Evolutionary conservation across 345 rosid genomes (phyloP).

Genomic region (Populus euphratica): DNA sequence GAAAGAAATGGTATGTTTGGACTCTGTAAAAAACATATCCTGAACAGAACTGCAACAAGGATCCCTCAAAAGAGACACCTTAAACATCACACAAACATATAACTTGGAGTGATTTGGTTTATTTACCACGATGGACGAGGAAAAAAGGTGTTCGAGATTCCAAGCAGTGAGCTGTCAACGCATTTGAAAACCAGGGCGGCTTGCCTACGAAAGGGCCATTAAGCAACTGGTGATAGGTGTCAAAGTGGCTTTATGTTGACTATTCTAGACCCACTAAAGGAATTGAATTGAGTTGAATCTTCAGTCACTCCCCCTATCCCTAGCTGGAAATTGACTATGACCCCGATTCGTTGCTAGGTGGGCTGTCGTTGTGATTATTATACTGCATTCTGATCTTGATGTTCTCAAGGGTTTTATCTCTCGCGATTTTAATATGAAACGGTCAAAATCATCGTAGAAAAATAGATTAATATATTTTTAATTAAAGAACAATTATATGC

Average conservation of each 20-base stretch:
- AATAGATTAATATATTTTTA: too few species aligned
- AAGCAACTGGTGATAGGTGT: background rate
- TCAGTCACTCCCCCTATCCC: too few species aligned
- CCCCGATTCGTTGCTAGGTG: too few species aligned
- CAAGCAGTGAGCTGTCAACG: slow-evolving; percentile 5
- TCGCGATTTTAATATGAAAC: too few species aligned
- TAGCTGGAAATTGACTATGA: background rate
- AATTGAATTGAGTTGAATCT: background rate
- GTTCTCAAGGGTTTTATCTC: too few species aligned
- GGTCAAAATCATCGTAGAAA: too few species aligned
- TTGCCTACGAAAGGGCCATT: background rate
- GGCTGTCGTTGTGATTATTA: too few species aligned
- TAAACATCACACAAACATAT: background rate
- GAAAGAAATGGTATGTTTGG: background rate
- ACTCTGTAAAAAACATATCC: too few species aligned
- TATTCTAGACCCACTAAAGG: background rate
- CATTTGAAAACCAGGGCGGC: background rate
- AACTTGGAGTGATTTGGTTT: background rate
- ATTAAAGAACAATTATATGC: too few species aligned
- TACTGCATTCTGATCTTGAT: too few species aligned
- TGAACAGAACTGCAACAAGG: background rate
- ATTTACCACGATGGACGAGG: too few species aligned
- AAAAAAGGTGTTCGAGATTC: background rate
- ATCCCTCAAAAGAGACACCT: slow-evolving; percentile 15
- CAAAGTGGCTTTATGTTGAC: slow-evolving; percentile 4